Base-by-base conservation (phyloP, 805 yeast genomes). In the Metschnikowia borealis region DNA sequence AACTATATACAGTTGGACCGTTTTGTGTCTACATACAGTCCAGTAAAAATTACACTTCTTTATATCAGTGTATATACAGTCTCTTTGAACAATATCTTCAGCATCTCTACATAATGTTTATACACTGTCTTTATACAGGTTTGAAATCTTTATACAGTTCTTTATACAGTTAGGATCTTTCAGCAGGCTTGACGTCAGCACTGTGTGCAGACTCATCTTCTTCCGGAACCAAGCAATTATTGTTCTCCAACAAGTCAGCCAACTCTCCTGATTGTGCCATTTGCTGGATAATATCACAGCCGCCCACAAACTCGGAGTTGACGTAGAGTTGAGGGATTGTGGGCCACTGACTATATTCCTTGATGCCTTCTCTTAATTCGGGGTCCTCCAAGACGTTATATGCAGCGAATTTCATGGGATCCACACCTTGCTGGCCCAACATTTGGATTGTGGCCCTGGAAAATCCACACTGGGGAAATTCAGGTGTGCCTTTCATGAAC, bases 401-500 rank as follows among this genome's bases (percentile, higher is more conserved):
- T 18, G 98, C 98, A 38, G 98, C 97, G 73, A 94, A 94, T 70
- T 94, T 92, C 26, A 73, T 79, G 8, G 99, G 99, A 69, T 94
- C 97, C 18, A 94, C 97, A 51, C 99, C 99, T 66, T 92, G 95
- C 65, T 89, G 92, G 13, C 99, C 98, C 53, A 94, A 78, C 46
- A 91, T 80, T 65, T 89, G 94, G 59, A 94, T 91, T 11, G 98
- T 87, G 48, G 96, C 96, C 64, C 96, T 82, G 11, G 97, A 90
- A 63, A 94, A 94, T 0, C 99, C 99, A 75, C 99, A 94, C 61
- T 89, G 95, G 38, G 99, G 99, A 52, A 87, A 90, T 62, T 92
- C 96, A 15, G 99, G 99, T 2, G 97, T 92, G 15, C 99, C 99
- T 71, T 94, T 94, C 99, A 94, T 94, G 73, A 94, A 94, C 40